Conservation (phyloP, 495 filamentous ascomycete genomes). For the Aspergillus conjunctus region DNA sequence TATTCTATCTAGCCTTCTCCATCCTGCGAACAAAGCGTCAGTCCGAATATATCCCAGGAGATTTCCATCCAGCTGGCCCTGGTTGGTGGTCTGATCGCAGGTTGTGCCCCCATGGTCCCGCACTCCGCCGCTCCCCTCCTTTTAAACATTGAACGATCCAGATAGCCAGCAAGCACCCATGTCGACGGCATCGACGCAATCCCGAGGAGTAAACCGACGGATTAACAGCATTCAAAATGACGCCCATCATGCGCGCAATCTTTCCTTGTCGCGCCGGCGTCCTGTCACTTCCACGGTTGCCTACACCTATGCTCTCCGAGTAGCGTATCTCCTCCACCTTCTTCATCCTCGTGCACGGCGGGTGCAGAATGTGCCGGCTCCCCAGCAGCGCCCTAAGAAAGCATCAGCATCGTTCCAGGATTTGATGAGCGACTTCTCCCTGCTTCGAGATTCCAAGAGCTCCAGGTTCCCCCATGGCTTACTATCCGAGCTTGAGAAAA, state of each 20-base stretch:
- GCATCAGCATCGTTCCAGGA: conserved; percentile 72
- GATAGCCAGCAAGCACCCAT: conserved; percentile 39
- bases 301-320: conserved; percentile 85
- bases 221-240: conserved; percentile 60
- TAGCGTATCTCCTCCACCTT: conserved; percentile 90
- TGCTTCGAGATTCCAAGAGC: conserved; percentile 73
- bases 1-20: not conserved
- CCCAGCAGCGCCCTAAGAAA: conserved; percentile 62
- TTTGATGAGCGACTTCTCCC: conserved; percentile 72
- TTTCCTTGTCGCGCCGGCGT: conserved; percentile 52
- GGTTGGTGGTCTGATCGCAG: conserved; percentile 35
- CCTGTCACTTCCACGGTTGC: conserved; percentile 68
- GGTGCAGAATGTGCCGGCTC: conserved; percentile 73
- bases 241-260: conserved; percentile 52
- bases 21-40: conserved; percentile 1
- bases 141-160: conserved; percentile 28
- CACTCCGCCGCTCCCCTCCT: conserved; percentile 34
- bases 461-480: conserved; percentile 81
- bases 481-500: conserved; percentile 67
- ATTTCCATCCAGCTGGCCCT: conserved; percentile 24
- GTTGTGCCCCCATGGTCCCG: conserved; percentile 41
- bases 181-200: conserved; percentile 58
- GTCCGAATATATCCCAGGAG: conserved; percentile 1
- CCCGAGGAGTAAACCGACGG: conserved; percentile 56
- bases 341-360: conserved; percentile 87